Evolutionary conservation across 352 stramenopile species (phyloP).

Genomic region (Phytopythium oedochilum): DNA sequence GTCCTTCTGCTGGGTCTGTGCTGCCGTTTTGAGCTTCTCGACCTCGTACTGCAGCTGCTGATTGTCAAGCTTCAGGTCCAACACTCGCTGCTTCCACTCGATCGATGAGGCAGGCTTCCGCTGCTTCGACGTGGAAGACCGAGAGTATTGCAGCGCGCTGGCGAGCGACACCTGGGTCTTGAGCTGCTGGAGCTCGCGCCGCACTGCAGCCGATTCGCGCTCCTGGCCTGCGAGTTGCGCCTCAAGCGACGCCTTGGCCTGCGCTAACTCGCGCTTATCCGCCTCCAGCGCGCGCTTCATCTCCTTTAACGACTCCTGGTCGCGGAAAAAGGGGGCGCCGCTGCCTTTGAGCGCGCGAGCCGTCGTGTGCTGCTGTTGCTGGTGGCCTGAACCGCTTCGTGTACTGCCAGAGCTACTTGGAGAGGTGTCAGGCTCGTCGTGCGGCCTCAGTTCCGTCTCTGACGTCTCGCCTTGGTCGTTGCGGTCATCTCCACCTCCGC

Average conservation of each 20-base stretch:
- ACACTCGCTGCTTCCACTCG: conserved; percentile 40
- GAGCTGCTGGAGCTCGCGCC: conserved; percentile 42
- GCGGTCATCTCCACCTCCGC: not conserved
- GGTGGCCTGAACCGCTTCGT: too few relatives aligned
- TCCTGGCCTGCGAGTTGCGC: conserved; percentile 33
- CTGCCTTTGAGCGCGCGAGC: conserved; percentile 15
- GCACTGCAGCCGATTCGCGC: conserved; percentile 21
- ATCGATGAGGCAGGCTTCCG: conserved; percentile 18
- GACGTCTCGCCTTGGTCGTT: not conserved
- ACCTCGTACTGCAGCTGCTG: conserved; percentile 27
- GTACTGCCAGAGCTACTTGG: not conserved
- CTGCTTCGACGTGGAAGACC: too few relatives aligned
- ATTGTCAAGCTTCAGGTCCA: conserved; percentile 44
- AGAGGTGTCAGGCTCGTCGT: not conserved
- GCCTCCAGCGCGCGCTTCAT: conserved; percentile 26
- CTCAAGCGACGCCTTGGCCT: conserved; percentile 24
- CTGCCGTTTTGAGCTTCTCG: conserved; percentile 21
- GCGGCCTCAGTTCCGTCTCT: not conserved
- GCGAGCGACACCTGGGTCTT: conserved; percentile 52
- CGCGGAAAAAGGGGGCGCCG: conserved; percentile 38
- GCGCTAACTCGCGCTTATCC: conserved; percentile 31
- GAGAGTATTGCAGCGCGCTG: conserved; percentile 14
- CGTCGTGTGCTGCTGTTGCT: not conserved
- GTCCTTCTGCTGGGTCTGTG: conserved; percentile 19
- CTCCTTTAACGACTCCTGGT: conserved; percentile 44